These are phyloP conservation scores for Dendrobium huoshanense DNA, from an alignment of 106 monocot species.

Conservation along the genomic window DNA sequence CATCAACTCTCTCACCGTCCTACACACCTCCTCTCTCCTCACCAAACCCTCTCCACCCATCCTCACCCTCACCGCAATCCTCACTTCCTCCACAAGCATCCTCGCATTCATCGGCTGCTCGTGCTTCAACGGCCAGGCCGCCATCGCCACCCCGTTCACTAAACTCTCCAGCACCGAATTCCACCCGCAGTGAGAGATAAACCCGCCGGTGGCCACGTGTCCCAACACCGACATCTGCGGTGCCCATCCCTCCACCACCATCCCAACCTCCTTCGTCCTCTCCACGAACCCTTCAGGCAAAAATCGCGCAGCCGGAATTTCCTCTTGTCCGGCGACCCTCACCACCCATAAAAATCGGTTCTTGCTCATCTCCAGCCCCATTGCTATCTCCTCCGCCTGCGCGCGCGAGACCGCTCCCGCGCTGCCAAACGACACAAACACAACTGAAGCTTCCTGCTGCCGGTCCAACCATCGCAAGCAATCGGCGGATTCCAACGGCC, in stretches of 20 bases:
- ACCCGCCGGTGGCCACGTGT: constrained; percentile 2
- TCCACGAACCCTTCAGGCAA: constrained; percentile 52
- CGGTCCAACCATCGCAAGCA: constrained; percentile 49
- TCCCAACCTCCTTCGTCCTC: background rate
- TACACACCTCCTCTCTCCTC: constrained; percentile 30
- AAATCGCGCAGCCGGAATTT: background rate
- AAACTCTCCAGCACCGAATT: constrained; percentile 26
- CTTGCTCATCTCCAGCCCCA: constrained; percentile 41
- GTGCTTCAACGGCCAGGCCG: constrained; percentile 14
- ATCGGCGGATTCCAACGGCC: constrained; percentile 29
- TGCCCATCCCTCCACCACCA: constrained; percentile 6
- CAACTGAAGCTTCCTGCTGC: constrained; percentile 36
- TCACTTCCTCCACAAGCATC: constrained; percentile 6
- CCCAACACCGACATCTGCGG: background rate
- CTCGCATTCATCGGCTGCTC: constrained; percentile 17
- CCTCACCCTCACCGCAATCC: constrained; percentile 4
- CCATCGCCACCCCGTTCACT: constrained; percentile 13
- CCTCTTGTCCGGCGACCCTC: constrained; percentile 2
- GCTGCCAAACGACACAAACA: constrained; percentile 58
- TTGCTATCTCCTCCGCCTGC: constrained; percentile 46
- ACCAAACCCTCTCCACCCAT: constrained; percentile 16
- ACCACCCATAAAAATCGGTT: constrained; percentile 53
- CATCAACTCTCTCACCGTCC: constrained; percentile 36
- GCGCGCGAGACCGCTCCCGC: constrained; percentile 30
- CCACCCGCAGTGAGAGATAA: constrained; percentile 34